Evolutionary conservation across 1,139 yeast genomes (phyloP).

Genomic region (Yamadazyma kanchanaburiensis): DNA sequence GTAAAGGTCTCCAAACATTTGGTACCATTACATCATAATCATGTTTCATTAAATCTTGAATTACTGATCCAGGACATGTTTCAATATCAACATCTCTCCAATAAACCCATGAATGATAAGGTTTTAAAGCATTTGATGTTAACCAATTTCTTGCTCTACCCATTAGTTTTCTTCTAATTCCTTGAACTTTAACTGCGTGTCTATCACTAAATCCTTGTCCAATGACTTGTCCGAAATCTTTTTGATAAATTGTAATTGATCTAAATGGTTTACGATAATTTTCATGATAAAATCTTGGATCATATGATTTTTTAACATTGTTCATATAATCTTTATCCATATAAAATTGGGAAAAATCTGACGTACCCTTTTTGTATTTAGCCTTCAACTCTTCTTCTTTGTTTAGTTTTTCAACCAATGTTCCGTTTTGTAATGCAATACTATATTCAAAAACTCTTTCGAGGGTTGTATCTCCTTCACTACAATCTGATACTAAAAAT

Average conservation of each 20-base stretch:
- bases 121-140: conserved; percentile 69
- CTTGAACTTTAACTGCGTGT: conserved; percentile 88
- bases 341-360: conserved; percentile 61
- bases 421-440: conserved; percentile 68
- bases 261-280: conserved; percentile 72
- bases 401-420: conserved; percentile 49
- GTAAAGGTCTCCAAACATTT: conserved; percentile 86
- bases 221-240: conserved; percentile 80
- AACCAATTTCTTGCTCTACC: conserved; percentile 91
- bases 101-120: conserved; percentile 90
- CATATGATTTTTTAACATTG: conserved; percentile 54
- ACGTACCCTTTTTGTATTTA: conserved; percentile 43
- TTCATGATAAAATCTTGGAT: conserved; percentile 53
- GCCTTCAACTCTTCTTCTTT: conserved; percentile 32
- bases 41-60: conserved; percentile 72
- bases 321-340: conserved; percentile 67
- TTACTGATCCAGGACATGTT: conserved; percentile 73
- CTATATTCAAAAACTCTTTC: conserved; percentile 65
- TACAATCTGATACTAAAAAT: conserved; percentile 80
- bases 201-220: conserved; percentile 90
- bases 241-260: conserved; percentile 69
- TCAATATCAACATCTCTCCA: conserved; percentile 94
- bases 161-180: conserved; percentile 82
- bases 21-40: conserved; percentile 84
- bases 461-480: conserved; percentile 70